Percentiles rank a stretch among this genome's conserved stretches.
phyloP scores from a whole-genome alignment of 352 stramenopile species.

The Globisporangium emineosum region DNA sequence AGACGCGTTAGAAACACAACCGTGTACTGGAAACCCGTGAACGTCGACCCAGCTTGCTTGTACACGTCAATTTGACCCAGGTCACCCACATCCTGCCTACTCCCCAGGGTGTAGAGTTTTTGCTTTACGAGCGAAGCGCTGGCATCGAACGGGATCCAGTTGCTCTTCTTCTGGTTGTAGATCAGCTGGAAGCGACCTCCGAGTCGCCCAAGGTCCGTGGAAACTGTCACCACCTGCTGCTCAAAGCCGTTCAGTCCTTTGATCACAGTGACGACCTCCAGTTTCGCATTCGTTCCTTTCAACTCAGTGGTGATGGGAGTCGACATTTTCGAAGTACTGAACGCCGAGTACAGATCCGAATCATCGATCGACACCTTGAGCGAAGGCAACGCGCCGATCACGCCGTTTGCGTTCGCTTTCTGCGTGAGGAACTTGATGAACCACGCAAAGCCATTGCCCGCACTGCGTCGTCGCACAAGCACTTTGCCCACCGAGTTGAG shows the following conservation, averaged over 20 bases:
- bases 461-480: constrained; percentile 61
- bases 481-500: constrained; percentile 85
- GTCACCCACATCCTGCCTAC: constrained; percentile 8
- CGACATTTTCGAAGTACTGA: constrained; percentile 39
- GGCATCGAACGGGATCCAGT: constrained; percentile 61
- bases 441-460: constrained; percentile 80
- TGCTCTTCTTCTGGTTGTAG: constrained; percentile 83
- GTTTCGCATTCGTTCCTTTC: constrained; percentile 66
- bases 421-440: constrained; percentile 76
- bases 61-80: constrained; percentile 54
- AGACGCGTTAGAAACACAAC: constrained; percentile 66
- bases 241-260: constrained; percentile 90
- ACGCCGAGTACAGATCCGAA: constrained; percentile 52
- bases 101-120: constrained; percentile 46
- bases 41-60: constrained; percentile 35
- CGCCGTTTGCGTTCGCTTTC: constrained; percentile 36
- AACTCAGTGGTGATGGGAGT: constrained; percentile 36
- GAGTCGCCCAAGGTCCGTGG: constrained; percentile 55
- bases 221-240: constrained; percentile 86
- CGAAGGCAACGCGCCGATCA: constrained; percentile 50
- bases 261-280: constrained; percentile 81
- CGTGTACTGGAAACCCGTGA: constrained; percentile 52
- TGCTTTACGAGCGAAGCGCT: constrained; percentile 50
- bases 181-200: constrained; percentile 86
- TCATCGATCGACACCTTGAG: constrained; percentile 75